Conservation (phyloP, 1,139 yeast genomes). For the Taphrina populina region DNA sequence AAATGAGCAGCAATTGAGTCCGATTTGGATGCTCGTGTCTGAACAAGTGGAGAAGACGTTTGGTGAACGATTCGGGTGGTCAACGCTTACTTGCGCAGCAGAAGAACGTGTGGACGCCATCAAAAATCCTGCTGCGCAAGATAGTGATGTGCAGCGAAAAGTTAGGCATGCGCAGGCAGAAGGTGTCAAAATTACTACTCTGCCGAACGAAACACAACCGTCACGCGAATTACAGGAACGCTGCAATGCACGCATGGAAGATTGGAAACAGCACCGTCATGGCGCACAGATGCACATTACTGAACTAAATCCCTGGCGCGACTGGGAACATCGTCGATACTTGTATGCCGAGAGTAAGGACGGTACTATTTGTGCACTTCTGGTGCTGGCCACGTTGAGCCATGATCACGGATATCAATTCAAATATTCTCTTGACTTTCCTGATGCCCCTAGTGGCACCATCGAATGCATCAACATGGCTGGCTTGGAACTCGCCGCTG, state of each 20-base stretch:
- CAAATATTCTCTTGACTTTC: slow-evolving; percentile 23
- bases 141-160: slow-evolving; percentile 12
- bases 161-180: slow-evolving; percentile 16
- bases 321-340: slow-evolving; percentile 14
- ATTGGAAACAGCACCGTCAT: slow-evolving; percentile 15
- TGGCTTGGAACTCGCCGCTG: slow-evolving; percentile 8
- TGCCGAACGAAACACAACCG: background rate
- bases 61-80: slow-evolving; percentile 12
- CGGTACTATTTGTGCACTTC: slow-evolving; percentile 11
- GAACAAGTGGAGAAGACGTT: slow-evolving; percentile 14
- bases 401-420: slow-evolving; percentile 17
- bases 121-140: slow-evolving; percentile 7
- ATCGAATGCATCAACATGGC: slow-evolving; percentile 11
- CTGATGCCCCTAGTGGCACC: slow-evolving; percentile 14
- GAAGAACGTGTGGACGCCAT: slow-evolving; percentile 19
- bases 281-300: slow-evolving; percentile 26
- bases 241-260: slow-evolving; percentile 16
- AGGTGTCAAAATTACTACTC: slow-evolving; percentile 2
- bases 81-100: slow-evolving; percentile 17
- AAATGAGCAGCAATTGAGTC: background rate
- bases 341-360: slow-evolving; percentile 1
- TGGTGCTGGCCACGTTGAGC: slow-evolving; percentile 15
- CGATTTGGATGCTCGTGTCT: slow-evolving; percentile 16
- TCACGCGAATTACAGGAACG: background rate
- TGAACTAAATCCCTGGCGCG: slow-evolving; percentile 22